A percentile compares a stretch with the other conserved stretches of the same genome.
Evolutionary conservation across 106 monocot species (phyloP).

Genomic region (Gastrodia elata): DNA sequence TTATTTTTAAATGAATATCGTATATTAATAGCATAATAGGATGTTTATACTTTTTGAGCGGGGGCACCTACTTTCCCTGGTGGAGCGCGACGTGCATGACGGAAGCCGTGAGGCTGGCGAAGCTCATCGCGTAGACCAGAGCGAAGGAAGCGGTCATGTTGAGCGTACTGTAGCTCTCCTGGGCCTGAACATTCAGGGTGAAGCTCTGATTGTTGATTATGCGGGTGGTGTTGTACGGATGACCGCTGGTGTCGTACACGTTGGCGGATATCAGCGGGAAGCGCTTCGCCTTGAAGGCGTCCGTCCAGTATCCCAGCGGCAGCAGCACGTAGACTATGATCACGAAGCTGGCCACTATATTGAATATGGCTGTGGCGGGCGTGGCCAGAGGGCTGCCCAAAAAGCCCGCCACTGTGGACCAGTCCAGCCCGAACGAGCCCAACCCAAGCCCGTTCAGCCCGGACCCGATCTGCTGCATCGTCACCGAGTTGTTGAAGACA

Average conservation of each 20-base stretch:
- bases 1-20: background rate
- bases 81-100: slow-evolving; percentile 61
- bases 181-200: slow-evolving; percentile 14
- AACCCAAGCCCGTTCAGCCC: slow-evolving; percentile 40
- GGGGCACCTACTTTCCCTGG: slow-evolving; percentile 42
- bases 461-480: slow-evolving; percentile 42
- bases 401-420: slow-evolving; percentile 26
- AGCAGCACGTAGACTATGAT: slow-evolving; percentile 17
- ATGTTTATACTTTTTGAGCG: background rate
- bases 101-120: slow-evolving; percentile 45
- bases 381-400: slow-evolving; percentile 28
- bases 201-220: slow-evolving; percentile 17
- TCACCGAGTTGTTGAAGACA: slow-evolving; percentile 34
- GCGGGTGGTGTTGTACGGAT: slow-evolving; percentile 1
- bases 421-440: slow-evolving; percentile 43
- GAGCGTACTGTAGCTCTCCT: slow-evolving; percentile 33
- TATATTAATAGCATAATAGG: background rate
- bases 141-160: slow-evolving; percentile 55
- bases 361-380: slow-evolving; percentile 27
- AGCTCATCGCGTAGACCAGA: slow-evolving; percentile 37
- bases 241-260: background rate
- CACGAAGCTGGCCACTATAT: slow-evolving; percentile 26
- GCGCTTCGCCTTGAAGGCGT: slow-evolving; percentile 27
- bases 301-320: slow-evolving; percentile 36
- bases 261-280: slow-evolving; percentile 15